Conservation (phyloP, 75 land plant genomes). For the Cunninghamia lanceolata region DNA sequence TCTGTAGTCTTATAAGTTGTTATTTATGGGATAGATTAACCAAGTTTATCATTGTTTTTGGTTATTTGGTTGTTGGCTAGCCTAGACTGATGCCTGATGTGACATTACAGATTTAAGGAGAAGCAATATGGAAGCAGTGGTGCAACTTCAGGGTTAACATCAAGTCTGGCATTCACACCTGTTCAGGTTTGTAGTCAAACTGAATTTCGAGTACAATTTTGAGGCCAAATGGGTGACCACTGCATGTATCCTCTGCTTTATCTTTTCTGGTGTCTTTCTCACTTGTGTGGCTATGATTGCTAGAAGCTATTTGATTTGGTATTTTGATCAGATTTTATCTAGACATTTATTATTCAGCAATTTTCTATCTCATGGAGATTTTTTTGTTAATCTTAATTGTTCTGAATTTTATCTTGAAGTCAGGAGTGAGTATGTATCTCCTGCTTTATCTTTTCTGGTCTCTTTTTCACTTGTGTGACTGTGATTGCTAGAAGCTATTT, state of each 20-base stretch:
- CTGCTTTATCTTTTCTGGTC: not conserved
- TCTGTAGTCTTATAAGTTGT: not conserved
- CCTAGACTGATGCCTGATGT: not conserved
- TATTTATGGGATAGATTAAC: not conserved
- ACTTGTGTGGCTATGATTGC: not conserved
- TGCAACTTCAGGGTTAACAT: slow-evolving; percentile 92
- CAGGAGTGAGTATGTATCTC: not conserved
- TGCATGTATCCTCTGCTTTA: not conserved
- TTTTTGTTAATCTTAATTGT: not conserved
- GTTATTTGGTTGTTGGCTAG: not conserved
- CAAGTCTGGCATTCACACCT: slow-evolving; percentile 98
- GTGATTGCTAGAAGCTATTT: not conserved
- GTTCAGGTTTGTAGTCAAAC: slow-evolving; percentile 61
- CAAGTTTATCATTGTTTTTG: not conserved
- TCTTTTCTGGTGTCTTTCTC: not conserved
- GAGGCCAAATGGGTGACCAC: not conserved
- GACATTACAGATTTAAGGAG: slow-evolving; percentile 85
- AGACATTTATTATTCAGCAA: not conserved
- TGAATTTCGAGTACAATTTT: not conserved
- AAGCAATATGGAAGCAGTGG: slow-evolving; percentile 92
- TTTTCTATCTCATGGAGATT: not conserved
- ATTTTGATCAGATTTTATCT: not conserved
- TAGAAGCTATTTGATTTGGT: not conserved
- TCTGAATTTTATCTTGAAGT: not conserved
- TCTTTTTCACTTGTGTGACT: not conserved